These are phyloP conservation scores for Porcisia deanei DNA, from an alignment of 208 protist genomes.

Conservation along the genomic window DNA sequence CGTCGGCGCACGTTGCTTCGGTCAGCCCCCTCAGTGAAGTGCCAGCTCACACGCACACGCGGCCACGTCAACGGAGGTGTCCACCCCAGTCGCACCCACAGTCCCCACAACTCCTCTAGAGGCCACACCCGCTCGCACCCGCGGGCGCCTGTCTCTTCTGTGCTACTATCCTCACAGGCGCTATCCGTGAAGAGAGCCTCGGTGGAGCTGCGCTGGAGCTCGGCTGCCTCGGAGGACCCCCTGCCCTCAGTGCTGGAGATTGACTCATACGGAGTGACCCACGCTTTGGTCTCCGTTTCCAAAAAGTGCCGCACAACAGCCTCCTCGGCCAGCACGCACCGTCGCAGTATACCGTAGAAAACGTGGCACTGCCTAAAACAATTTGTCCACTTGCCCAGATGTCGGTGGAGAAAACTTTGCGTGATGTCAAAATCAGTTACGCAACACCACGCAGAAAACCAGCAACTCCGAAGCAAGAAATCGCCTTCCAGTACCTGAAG, in stretches of 20 bases:
- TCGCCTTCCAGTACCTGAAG: slow-evolving; percentile 12
- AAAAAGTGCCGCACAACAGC: not conserved
- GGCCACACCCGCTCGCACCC: slow-evolving; percentile 15
- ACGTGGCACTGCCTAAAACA: not conserved
- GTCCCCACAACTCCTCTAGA: slow-evolving; percentile 11
- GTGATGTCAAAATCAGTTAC: slow-evolving; percentile 26
- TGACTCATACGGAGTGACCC: not conserved
- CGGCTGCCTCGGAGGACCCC: not conserved
- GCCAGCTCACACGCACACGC: slow-evolving; percentile 10
- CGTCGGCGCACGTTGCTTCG: not conserved
- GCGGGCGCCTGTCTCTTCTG: not conserved
- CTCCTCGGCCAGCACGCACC: slow-evolving; percentile 6
- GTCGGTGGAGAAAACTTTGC: not conserved
- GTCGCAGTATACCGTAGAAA: slow-evolving; percentile 20
- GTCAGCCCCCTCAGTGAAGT: not conserved
- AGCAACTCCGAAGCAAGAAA: slow-evolving; percentile 18
- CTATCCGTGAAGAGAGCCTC: slow-evolving; percentile 8
- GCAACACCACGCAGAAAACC: slow-evolving; percentile 32
- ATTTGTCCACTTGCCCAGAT: not conserved
- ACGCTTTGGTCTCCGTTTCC: not conserved
- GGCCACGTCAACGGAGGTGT: slow-evolving; percentile 4
- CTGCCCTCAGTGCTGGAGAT: not conserved
- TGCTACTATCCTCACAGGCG: not conserved
- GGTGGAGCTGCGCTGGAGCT: not conserved
- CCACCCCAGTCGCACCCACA: slow-evolving; percentile 32